These are phyloP conservation scores for Aethionema arabicum DNA, from an alignment of 345 rosid species.

Conservation along the genomic window DNA sequence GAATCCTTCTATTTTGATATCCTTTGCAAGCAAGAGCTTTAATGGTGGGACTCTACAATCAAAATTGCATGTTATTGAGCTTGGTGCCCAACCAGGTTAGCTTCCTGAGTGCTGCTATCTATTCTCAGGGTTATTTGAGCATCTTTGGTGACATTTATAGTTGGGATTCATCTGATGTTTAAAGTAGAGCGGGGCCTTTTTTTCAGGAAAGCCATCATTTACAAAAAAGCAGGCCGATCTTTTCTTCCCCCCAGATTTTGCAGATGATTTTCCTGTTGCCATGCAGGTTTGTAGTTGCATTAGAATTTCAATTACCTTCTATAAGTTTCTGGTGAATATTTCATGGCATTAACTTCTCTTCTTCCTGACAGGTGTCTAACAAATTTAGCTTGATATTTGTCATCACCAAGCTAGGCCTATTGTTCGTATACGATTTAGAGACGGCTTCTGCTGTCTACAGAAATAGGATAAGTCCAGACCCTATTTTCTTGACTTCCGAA, in stretches of 20 bases:
- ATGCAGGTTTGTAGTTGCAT: conserved; percentile 72
- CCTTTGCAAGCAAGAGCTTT: conserved; percentile 83
- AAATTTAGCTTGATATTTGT: conserved; percentile 87
- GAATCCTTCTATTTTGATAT: conserved; percentile 83
- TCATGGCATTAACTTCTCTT: conserved; percentile 13
- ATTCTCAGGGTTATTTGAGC: not conserved
- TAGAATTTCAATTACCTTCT: conserved; percentile 4
- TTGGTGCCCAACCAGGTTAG: conserved; percentile 96
- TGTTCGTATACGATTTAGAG: conserved; percentile 98
- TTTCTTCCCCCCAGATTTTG: conserved; percentile 98
- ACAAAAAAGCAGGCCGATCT: conserved; percentile 97
- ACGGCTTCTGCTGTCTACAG: conserved; percentile 96
- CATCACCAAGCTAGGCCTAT: conserved; percentile 94
- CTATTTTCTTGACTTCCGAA: conserved; percentile 96
- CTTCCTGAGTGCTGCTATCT: not conserved
- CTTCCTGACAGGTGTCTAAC: conserved; percentile 81
- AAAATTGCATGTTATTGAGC: conserved; percentile 93
- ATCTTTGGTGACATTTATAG: not conserved
- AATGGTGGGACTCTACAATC: conserved; percentile 93
- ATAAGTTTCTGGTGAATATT: conserved; percentile 3
- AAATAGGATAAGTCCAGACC: conserved; percentile 98
- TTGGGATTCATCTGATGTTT: conserved; percentile 3
- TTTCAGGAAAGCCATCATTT: conserved; percentile 88
- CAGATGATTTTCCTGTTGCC: conserved; percentile 97
- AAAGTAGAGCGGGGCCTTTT: conserved; percentile 3